Evolutionary conservation across 768 basidiomycete genomes (phyloP), one percentile per base, ranked within the genome.

Genomic region (Kondoa malvinella): DNA sequence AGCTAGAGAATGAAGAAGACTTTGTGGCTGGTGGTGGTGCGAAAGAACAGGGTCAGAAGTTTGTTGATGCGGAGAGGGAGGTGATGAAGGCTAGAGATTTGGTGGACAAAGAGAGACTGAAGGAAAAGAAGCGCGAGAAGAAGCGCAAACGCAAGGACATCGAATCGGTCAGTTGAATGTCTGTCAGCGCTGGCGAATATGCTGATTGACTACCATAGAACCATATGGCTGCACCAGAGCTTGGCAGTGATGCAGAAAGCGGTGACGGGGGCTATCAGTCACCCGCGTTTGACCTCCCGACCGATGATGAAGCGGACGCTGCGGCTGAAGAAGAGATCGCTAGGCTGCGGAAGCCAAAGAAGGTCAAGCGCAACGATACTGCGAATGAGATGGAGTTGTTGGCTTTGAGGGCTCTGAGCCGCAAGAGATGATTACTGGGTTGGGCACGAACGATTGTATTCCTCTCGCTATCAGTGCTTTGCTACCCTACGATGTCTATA

Each of bases 61-160:
- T 89, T 74, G 85, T 86, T 30, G 83, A 85, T 76, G 81, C 80
- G 58, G 89, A 94, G 78, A 79, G 84, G 69, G 82, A 81, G 65
- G 86, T 83, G 80, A 81, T 96, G 82, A 81, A 79, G 72, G 78
- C 81, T 14, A 83, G 82, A 29, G 89, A 94, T 75, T 80, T 84
- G 59, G 67, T 78, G 58, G 94, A 99, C 78, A 87, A 87, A 78
- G 82, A 83, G 68, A 84, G 88, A 72, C 91, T 88, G 3, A 87
- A 82, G 76, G 89, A 87, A 75, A 92, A 91, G 82, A 87, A 86
- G 78, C 79, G 82, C 70, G 92, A 95, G 77, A 92, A 88, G 82
- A 95, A 94, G 80, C 80, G 88, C 70, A 94, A 92, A 78, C 80
- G 88, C 74, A 94, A 92, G 78, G 87, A 89, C 67, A 33, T 62